These are phyloP conservation scores for Pseudogymnoascus sp. DNA, from an alignment of 2,329 filamentous ascomycete species.

Conservation along the genomic window DNA sequence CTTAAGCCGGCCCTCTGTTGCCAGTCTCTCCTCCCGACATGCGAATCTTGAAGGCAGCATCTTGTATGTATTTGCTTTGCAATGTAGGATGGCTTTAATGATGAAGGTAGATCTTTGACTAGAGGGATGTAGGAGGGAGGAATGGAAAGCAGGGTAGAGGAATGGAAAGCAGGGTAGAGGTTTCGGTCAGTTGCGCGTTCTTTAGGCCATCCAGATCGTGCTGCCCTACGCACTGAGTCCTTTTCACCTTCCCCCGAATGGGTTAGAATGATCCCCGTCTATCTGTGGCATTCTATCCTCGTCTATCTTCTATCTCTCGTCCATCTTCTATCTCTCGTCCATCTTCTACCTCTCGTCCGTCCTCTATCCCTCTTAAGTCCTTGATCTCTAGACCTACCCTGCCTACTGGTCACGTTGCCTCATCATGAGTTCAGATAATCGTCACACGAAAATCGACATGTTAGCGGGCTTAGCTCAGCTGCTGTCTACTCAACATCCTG, in stretches of 20 bases:
- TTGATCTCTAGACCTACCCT: neutral
- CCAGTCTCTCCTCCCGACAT: slow-evolving; percentile 14
- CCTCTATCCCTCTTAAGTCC: neutral
- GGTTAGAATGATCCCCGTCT: neutral
- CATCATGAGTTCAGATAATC: neutral
- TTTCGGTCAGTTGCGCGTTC: neutral
- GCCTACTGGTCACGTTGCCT: too few relatives aligned
- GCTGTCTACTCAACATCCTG: neutral
- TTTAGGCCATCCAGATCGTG: neutral
- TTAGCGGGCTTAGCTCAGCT: neutral
- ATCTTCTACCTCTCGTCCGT: neutral
- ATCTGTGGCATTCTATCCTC: neutral
- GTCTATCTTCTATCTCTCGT: too few relatives aligned
- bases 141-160: too few relatives aligned
- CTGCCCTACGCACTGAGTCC: neutral
- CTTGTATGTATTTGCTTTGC: neutral
- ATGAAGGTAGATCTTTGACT: neutral
- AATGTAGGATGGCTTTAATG: neutral
- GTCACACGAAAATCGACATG: neutral
- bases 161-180: neutral
- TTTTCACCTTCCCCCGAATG: neutral
- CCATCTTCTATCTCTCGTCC: neutral
- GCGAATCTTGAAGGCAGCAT: slow-evolving; percentile 7
- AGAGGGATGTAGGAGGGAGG: neutral
- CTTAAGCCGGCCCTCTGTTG: slow-evolving; percentile 15